Evolutionary conservation across 371 early-diverging fungal species (phyloP).

Genomic region (Actinomucor elegans): DNA sequence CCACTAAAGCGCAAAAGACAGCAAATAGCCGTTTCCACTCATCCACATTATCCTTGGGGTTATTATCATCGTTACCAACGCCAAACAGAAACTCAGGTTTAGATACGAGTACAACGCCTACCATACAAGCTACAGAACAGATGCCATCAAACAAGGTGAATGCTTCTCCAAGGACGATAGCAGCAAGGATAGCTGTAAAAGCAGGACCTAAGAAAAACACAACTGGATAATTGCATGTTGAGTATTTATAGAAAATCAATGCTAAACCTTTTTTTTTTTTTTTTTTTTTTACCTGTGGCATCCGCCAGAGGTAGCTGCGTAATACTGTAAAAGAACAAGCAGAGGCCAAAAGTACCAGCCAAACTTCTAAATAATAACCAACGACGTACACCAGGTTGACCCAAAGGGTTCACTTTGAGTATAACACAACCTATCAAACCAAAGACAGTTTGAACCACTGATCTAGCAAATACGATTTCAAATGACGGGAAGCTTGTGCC

Average conservation of each 20-base stretch:
- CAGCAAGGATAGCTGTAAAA: slow-evolving; percentile 72
- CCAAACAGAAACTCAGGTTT: slow-evolving; percentile 67
- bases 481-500: slow-evolving; percentile 58
- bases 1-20: slow-evolving; percentile 53
- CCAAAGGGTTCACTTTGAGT: slow-evolving; percentile 56
- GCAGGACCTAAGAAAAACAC: slow-evolving; percentile 79
- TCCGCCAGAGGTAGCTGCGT: slow-evolving; percentile 72
- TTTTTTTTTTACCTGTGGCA: slow-evolving; percentile 56
- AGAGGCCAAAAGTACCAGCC: slow-evolving; percentile 67
- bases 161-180: slow-evolving; percentile 64
- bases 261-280: not conserved
- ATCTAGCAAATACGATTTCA: slow-evolving; percentile 73
- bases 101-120: slow-evolving; percentile 68
- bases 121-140: slow-evolving; percentile 55
- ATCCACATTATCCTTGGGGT: not conserved
- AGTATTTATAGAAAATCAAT: not conserved
- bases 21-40: slow-evolving; percentile 39
- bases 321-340: slow-evolving; percentile 71
- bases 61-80: not conserved
- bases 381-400: slow-evolving; percentile 44
- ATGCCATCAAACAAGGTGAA: slow-evolving; percentile 61
- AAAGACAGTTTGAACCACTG: slow-evolving; percentile 59
- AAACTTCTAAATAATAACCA: slow-evolving; percentile 68
- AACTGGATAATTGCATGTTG: no score
- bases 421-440: slow-evolving; percentile 54